A percentile compares a stretch with the other conserved stretches of the same genome.
Evolutionary conservation across 2,329 filamentous ascomycete species (phyloP).

Genomic region (Arthroderma sp.): DNA sequence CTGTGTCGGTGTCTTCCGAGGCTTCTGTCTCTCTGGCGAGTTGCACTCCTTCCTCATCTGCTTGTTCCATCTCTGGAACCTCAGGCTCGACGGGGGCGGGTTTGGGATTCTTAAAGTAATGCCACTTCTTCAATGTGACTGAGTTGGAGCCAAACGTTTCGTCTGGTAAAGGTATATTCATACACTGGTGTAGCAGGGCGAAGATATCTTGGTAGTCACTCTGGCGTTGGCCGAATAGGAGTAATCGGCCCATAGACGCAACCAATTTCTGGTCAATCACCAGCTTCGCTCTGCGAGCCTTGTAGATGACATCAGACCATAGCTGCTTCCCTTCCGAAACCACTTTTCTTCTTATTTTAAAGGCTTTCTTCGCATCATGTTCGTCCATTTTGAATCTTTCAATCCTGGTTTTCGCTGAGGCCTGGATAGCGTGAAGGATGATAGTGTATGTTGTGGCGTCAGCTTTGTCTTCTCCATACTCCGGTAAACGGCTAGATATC

Average conservation of each 20-base stretch:
- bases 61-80: constrained; percentile 10
- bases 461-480: constrained; percentile 48
- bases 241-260: constrained; percentile 63
- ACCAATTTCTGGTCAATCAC: constrained; percentile 66
- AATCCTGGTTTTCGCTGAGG: constrained; percentile 25
- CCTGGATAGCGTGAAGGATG: constrained; percentile 63
- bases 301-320: constrained; percentile 67
- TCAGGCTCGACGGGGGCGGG: not conserved
- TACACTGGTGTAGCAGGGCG: constrained; percentile 65
- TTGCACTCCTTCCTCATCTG: constrained; percentile 1
- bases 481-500: constrained; percentile 59
- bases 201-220: constrained; percentile 60
- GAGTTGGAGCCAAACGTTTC: constrained; percentile 7
- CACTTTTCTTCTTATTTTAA: constrained; percentile 16
- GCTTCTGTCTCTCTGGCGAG: constrained; percentile 18
- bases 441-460: constrained; percentile 66
- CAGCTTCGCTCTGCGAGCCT: constrained; percentile 60
- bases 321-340: constrained; percentile 53
- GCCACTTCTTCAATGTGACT: not conserved
- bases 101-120: not conserved
- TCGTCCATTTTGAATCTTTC: constrained; percentile 8
- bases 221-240: constrained; percentile 50
- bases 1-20: constrained; percentile 8
- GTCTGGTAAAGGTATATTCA: constrained; percentile 47
- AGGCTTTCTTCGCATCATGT: constrained; percentile 18